Evolutionary conservation across 352 stramenopile species (phyloP).

Genomic region (Sclerospora graminicola): DNA sequence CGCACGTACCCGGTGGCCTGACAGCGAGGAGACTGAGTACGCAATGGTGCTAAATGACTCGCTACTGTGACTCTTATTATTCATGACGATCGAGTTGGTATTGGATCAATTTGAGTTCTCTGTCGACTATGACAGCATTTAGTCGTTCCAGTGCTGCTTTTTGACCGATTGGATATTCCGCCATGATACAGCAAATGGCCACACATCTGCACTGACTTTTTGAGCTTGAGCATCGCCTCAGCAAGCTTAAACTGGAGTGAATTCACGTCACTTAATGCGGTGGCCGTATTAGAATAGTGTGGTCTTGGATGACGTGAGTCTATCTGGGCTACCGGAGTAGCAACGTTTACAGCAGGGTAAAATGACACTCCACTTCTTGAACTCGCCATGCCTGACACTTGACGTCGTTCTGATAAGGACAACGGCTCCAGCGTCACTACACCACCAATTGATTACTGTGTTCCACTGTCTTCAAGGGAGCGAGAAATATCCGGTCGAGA

Average conservation of each 20-base stretch:
- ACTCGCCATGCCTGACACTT: not conserved
- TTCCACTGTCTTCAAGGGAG: conserved; percentile 4
- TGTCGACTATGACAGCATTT: conserved; percentile 1
- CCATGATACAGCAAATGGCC: conserved; percentile 33
- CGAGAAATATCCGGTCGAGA: not conserved
- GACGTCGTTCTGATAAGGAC: conserved; percentile 4
- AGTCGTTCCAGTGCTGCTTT: not conserved
- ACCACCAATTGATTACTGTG: conserved; percentile 47
- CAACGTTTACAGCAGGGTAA: not conserved
- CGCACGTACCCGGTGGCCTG: too few species aligned
- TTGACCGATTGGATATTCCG: not conserved
- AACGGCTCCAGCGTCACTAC: conserved; percentile 42
- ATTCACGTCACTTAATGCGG: conserved; percentile 51
- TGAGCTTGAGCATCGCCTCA: conserved; percentile 59
- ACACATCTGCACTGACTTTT: conserved; percentile 51
- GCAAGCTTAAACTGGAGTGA: conserved; percentile 56
- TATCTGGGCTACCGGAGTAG: too few species aligned
- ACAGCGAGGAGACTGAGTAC: conserved; percentile 21
- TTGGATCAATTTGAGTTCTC: conserved; percentile 3
- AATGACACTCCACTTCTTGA: conserved; percentile 6
- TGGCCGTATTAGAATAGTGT: conserved; percentile 12
- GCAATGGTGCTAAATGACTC: conserved; percentile 26
- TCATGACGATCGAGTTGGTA: conserved; percentile 15
- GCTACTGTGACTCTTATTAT: conserved; percentile 9
- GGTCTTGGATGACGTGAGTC: not conserved